Base-by-base conservation (phyloP, 495 filamentous ascomycete species). In the Sabuloglossum arenarium region DNA sequence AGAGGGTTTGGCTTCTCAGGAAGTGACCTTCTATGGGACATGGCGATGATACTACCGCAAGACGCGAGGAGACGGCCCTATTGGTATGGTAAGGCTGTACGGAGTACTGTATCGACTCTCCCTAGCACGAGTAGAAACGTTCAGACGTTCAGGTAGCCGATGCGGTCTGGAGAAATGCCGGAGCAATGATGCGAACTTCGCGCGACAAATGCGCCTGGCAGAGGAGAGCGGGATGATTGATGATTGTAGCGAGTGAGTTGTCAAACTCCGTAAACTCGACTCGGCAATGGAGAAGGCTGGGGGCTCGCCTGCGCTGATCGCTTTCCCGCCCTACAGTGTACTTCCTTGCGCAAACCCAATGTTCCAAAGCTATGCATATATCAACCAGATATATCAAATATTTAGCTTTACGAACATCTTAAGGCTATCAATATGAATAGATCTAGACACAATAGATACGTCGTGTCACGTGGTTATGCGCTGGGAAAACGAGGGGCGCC, bases 1-100 rank as follows among this genome's bases (percentile, higher is more conserved):
- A 89, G 77, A 63, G 84, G 86, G 69, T 96, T 94, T 61, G 73
- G 69, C 64, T 72, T 75, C 61, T 73, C 75, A 0, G 88, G 88
- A 42, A 95, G 77, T 54, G 68, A 65, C 64, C 87, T 72, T 56
- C 65, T 68, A 42, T 63, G 59, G 56, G 74, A 63, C 85, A 87
- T 88, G 65, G 68, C 56, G 39, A 58, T 55, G 53, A 55, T 55
- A 39, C 23, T 25, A 43, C 12, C 31, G 25, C 3, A 43, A 43
- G 24, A 30, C 30, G 47, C 21, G 23, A 49, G 42, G 42, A 23
- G 45, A 49, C 11, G 21, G 10, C 25, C 8, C n/a, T 21, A 21
- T 11, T 32, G 30, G 39, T 19, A 19, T 30, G 14, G 47, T 19
- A 51, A 51, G 28, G 47, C 47, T 51, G 47, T 51, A n/a, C 28